A percentile compares a stretch with the other conserved stretches of the same genome.
Evolutionary conservation across 352 stramenopile genomes (phyloP).

Genomic region (Pythium angustatum): DNA sequence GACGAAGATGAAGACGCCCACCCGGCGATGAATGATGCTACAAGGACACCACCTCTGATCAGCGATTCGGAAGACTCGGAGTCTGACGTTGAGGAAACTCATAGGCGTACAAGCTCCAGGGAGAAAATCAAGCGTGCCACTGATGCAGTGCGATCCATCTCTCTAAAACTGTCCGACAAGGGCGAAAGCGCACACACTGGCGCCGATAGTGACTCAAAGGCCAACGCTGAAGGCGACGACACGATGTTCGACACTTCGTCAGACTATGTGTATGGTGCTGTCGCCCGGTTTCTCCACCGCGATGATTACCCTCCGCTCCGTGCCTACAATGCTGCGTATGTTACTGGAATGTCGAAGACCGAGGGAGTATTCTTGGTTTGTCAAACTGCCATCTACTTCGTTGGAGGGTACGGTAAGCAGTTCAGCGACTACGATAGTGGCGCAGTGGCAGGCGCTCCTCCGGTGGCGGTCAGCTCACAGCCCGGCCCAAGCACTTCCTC

Average conservation of each 20-base stretch:
- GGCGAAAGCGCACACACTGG: not conserved
- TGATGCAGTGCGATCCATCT: not conserved
- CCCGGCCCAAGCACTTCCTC: not conserved
- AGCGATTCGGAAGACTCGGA: slow-evolving; percentile 30
- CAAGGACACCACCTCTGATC: not conserved
- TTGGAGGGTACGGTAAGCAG: slow-evolving; percentile 62
- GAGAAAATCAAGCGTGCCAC: not conserved
- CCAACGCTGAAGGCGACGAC: not conserved
- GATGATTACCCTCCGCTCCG: slow-evolving; percentile 65
- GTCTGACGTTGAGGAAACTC: slow-evolving; percentile 11
- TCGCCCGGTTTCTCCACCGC: slow-evolving; percentile 61
- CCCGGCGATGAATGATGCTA: not conserved
- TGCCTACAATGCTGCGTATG: slow-evolving; percentile 59
- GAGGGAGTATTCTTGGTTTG: slow-evolving; percentile 61
- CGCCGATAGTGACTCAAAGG: not conserved
- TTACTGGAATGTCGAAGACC: slow-evolving; percentile 60
- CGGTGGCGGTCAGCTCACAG: not conserved
- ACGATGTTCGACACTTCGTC: slow-evolving; percentile 51
- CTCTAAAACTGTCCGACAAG: not conserved
- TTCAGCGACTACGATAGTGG: slow-evolving; percentile 25
- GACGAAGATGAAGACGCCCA: slow-evolving; percentile 30
- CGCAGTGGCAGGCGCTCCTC: not conserved
- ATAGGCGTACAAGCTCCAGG: not conserved
- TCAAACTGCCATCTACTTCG: slow-evolving; percentile 60
- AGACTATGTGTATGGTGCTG: slow-evolving; percentile 55